Base-by-base conservation (phyloP, 1,284 basidiomycete species). In the Cutaneotrichosporon mucoides region DNA sequence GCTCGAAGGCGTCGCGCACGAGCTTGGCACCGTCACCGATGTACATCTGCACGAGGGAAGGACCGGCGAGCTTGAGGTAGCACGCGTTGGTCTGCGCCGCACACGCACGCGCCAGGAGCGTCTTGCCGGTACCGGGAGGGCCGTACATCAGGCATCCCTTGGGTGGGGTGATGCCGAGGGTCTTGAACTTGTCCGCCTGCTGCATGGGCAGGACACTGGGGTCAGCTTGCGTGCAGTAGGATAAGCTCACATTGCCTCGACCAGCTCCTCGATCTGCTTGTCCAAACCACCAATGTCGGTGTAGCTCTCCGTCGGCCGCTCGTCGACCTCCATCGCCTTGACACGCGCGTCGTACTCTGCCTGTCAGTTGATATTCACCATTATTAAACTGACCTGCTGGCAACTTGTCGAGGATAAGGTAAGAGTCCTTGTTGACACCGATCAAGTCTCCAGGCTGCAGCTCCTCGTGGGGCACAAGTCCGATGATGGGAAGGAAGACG, bases 361-460 rank as follows among this genome's bases (percentile, higher is more conserved):
- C 9, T 12, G 44, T 49, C 37, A 58, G 51, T 38, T 48, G 3
- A 37, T 0, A n/a, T 6, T 3, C 2, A 11, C 1, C 7, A 7
- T 16, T 44, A 34, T 6, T 0, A 13, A 15, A 64, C 75, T 56
- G 13, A 76, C 76, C 76, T 13, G 71, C 76, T 6, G 88, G 88
- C 3, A 90, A 79, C 52, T 86, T 95, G 79, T 99, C 95, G 36
- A 99, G 84, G 47, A 99, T 85, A 63, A 99, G 85, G 75, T 99
- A 99, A n/a, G 92, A 97, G 77, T 99, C 95, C 79, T 99, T 99
- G 82, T 99, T 99, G 54, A 99, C 95, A 65, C 95, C 95, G 69
- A 99, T 96, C 58, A 99, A 84, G 79, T 98, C 96, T 47, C 89
- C 85, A 3, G 95, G 95, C 70, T 84, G 86, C 59, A 99, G 86